Evolutionary conservation across 2,329 filamentous ascomycete genomes (phyloP).

Genomic region (Apiospora hydei): DNA sequence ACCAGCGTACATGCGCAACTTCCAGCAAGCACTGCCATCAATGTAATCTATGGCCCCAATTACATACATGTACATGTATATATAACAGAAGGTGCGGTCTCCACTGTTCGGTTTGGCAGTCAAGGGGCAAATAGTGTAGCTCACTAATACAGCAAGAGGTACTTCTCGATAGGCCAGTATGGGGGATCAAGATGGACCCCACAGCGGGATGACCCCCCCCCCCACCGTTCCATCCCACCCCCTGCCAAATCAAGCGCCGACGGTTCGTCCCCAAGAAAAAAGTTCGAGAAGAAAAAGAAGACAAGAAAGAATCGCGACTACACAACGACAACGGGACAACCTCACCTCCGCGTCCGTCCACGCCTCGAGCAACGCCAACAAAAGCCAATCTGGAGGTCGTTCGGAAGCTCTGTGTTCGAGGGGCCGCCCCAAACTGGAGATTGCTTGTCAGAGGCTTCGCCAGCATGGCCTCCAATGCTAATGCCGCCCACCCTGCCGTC

Average conservation of each 20-base stretch:
- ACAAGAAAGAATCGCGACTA: not conserved
- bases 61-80: too few species aligned
- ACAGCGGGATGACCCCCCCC: slow-evolving; percentile 4
- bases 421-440: slow-evolving; percentile 26
- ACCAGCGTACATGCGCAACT: too few species aligned
- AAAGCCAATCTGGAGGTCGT: slow-evolving; percentile 22
- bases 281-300: not conserved
- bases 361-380: not conserved
- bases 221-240: not conserved
- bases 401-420: slow-evolving; percentile 17
- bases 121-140: too few species aligned
- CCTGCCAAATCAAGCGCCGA: not conserved
- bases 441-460: slow-evolving; percentile 26
- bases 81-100: too few species aligned
- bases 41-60: too few species aligned
- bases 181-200: not conserved
- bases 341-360: not conserved
- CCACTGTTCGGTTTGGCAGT: too few species aligned
- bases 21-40: too few species aligned
- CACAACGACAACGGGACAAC: not conserved
- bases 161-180: too few species aligned
- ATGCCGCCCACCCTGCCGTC: slow-evolving; percentile 38
- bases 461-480: slow-evolving; percentile 26
- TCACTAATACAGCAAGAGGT: too few species aligned
- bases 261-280: slow-evolving; percentile 7